Evolutionary conservation across 2,329 filamentous ascomycete genomes (phyloP), one percentile per base, ranked within the genome.

Genomic region (Furcasterigmium sp.): DNA sequence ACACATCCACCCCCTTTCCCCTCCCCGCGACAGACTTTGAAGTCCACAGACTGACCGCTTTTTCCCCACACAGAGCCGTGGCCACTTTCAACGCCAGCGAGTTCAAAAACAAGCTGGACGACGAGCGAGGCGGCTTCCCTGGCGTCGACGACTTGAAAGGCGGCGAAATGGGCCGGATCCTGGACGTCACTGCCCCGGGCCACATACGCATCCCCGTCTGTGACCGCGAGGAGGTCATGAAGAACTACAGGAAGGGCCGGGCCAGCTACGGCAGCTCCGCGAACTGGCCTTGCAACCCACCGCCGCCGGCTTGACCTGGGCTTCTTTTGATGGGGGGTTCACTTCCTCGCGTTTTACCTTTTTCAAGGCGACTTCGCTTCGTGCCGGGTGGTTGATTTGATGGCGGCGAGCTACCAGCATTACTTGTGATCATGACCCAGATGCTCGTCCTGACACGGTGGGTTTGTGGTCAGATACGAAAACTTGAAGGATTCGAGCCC

Each of bases 251-350:
- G 14, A 42, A 36, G 40, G 40, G 40, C 19, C 20, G 30, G n/a
- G 18, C 25, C 13, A 3, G 15, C 14, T 26, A 36, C 0, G 20
- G 40, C 17, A 11, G 35, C 15, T 34, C 40, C 15, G 29, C 30
- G 29, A 42, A 42, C 21, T 42, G 35, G 1, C 29, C 40, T 21
- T 36, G 40, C 29, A 26, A 36, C 20, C 29, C 40, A 20, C 10
- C 34, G 34, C n/a, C n/a, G n/a, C n/a, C n/a, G n/a, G n/a, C n/a
- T n/a, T n/a, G n/a, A n/a, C n/a, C n/a, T n/a, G n/a, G n/a, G n/a
- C n/a, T n/a, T n/a, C n/a, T n/a, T n/a, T n/a, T n/a, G n/a, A n/a
- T n/a, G n/a, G n/a, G n/a, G n/a, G n/a, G n/a, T n/a, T n/a, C n/a
- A n/a, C n/a, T n/a, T n/a, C n/a, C n/a, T n/a, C n/a, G n/a, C n/a